Evolutionary conservation across 2,329 filamentous ascomycete species (phyloP).

Genomic region (Shiraia bambusicola): DNA sequence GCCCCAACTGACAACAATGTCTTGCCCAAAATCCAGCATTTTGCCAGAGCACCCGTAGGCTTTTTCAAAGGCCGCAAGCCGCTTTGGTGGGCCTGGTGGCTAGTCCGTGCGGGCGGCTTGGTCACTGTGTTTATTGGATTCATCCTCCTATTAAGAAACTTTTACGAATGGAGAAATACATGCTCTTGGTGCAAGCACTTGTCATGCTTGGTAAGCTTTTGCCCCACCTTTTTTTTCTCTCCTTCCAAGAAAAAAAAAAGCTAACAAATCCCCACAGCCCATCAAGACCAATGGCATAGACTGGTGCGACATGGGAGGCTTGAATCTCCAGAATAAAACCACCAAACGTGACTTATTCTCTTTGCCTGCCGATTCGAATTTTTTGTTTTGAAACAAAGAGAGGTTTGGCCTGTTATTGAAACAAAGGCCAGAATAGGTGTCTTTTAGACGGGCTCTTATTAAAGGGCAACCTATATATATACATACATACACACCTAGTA

Average conservation of each 20-base stretch:
- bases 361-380: too few species aligned
- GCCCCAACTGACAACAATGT: constrained; percentile 16
- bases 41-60: constrained; percentile 56
- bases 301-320: constrained; percentile 42
- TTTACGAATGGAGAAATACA: constrained; percentile 74
- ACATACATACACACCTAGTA: too few species aligned
- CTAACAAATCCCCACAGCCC: constrained; percentile 15
- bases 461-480: too few species aligned
- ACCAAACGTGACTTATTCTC: background rate
- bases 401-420: too few species aligned
- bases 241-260: background rate
- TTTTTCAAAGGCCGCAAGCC: constrained; percentile 94
- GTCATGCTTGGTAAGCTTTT: constrained; percentile 78
- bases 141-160: constrained; percentile 84
- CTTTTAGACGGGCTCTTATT: too few species aligned
- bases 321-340: constrained; percentile 23
- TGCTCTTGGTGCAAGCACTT: constrained; percentile 96
- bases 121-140: constrained; percentile 82
- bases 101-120: constrained; percentile 75
- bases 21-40: constrained; percentile 40
- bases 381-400: too few species aligned
- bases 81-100: constrained; percentile 98
- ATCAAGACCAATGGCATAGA: constrained; percentile 29
- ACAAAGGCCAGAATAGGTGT: too few species aligned
- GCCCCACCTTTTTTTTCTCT: background rate